A percentile compares a stretch with the other conserved stretches of the same genome.
These are phyloP conservation scores for Pythium insidiosum DNA, from an alignment of 352 stramenopile genomes.

Conservation along the genomic window DNA sequence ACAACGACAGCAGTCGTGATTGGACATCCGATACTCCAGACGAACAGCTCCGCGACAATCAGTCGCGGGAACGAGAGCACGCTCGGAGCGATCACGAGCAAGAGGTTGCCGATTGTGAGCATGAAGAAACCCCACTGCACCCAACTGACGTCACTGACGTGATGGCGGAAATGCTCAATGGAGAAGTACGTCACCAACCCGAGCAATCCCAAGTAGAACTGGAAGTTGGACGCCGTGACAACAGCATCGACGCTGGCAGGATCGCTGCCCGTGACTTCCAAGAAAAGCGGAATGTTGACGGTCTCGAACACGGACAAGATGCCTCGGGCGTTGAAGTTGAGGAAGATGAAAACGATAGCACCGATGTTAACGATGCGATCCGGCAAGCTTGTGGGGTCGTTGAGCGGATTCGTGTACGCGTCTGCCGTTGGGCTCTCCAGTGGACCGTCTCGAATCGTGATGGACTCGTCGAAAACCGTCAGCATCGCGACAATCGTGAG, in stretches of 20 bases:
- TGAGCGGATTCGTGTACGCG: constrained; percentile 32
- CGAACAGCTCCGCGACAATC: constrained; percentile 47
- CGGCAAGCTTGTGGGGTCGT: constrained; percentile 42
- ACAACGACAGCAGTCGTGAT: constrained; percentile 73
- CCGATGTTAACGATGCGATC: constrained; percentile 68
- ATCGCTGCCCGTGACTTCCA: constrained; percentile 57
- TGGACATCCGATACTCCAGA: constrained; percentile 75
- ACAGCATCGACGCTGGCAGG: constrained; percentile 41
- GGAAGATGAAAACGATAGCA: constrained; percentile 66
- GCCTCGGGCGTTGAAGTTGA: constrained; percentile 70
- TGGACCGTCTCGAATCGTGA: constrained; percentile 53
- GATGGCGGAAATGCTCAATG: constrained; percentile 69
- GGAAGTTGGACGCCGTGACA: constrained; percentile 69
- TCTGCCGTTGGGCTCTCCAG: constrained; percentile 31
- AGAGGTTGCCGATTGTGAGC: constrained; percentile 45
- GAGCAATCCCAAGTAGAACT: constrained; percentile 74
- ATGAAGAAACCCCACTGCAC: constrained; percentile 62
- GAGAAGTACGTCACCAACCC: constrained; percentile 70
- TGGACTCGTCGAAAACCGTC: constrained; percentile 38
- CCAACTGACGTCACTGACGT: constrained; percentile 59
- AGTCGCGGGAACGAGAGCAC: constrained; percentile 44
- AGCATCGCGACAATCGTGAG: constrained; percentile 63
- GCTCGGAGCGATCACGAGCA: constrained; percentile 36
- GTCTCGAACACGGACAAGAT: constrained; percentile 82
- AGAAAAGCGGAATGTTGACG: constrained; percentile 75